Percentiles rank a stretch among this genome's conserved stretches.
These are phyloP conservation scores for Colletotrichum australisinense DNA, from an alignment of 2,329 filamentous ascomycete species.

Conservation along the genomic window DNA sequence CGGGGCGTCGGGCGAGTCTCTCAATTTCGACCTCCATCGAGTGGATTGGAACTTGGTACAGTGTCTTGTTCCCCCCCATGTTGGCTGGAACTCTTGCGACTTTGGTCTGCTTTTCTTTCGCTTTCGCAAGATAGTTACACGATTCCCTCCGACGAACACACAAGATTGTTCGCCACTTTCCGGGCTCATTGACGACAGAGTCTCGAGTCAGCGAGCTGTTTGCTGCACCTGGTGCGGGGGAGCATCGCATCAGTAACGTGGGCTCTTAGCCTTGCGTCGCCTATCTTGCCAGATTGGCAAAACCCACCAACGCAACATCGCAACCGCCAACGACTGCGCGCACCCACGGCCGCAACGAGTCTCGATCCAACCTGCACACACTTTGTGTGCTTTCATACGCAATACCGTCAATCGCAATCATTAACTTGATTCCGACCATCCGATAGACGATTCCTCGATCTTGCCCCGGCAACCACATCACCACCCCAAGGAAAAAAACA, in stretches of 20 bases:
- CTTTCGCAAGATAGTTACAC: conserved; percentile 12
- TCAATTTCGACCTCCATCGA: conserved; percentile 30
- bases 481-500: neutral
- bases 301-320: conserved; percentile 22
- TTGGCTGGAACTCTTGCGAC: neutral
- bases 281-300: conserved; percentile 34
- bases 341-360: neutral
- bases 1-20: neutral
- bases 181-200: neutral
- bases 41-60: conserved; percentile 21
- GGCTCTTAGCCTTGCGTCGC: conserved; percentile 26
- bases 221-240: conserved; percentile 19
- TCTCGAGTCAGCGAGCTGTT: neutral
- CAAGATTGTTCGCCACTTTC: neutral
- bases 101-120: neutral
- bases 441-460: neutral
- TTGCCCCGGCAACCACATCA: conserved; percentile 6
- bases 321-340: conserved; percentile 4
- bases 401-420: neutral
- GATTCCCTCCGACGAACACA: neutral
- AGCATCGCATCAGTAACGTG: conserved; percentile 1
- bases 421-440: neutral
- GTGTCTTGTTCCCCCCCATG: conserved; percentile 14
- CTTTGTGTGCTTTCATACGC: neutral
- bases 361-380: neutral